Base-by-base conservation (phyloP, 2,329 filamentous ascomycete species). In the Epichloe amarillans region DNA sequence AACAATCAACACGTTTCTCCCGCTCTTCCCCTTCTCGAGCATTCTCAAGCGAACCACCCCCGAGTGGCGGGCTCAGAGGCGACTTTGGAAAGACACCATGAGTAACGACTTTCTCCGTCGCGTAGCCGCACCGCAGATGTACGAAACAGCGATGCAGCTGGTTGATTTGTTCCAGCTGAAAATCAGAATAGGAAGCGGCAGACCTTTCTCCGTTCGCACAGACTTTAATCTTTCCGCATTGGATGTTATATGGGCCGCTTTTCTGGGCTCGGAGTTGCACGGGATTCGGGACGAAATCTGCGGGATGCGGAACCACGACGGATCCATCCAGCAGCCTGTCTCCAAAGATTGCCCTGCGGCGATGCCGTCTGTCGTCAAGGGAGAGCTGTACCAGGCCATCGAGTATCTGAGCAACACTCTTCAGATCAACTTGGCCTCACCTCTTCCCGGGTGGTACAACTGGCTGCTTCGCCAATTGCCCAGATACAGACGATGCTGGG, bases 61-160 rank as follows among this genome's bases (percentile, higher is more conserved):
- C 0, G 57, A 56, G n/a, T 69, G 61, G 57, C 64, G 62, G 55
- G 49, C 56, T 4, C 61, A 66, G 47, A 61, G 64, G 5, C 62
- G 62, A 14, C 61, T 70, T 3, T 56, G 69, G 45, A 64, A 64
- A 43, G 63, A 71, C 51, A 55, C 68, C 33, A 70, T 71, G 66
- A 56, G 62, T 2, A 63, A 62, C 1, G 56, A 54, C 0, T 71
- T 70, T 47, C 55, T 70, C 11, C 59, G 55, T 41, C 48, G 58
- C 8, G 51, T 50, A 10, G 53, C 50, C 7, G 67, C 61, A 0
- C 67, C 67, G 0, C 57, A 62, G 8, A 55, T 69, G 4, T 66
- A 70, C 52, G 55, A 57, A 11, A 56, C 57, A 11, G 57, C 62
- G 7, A 46, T 52, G 35, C 58, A 61, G 21, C 51, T 71, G 33